Base-by-base conservation (phyloP, 768 basidiomycete species). In the Boletus speciosus region DNA sequence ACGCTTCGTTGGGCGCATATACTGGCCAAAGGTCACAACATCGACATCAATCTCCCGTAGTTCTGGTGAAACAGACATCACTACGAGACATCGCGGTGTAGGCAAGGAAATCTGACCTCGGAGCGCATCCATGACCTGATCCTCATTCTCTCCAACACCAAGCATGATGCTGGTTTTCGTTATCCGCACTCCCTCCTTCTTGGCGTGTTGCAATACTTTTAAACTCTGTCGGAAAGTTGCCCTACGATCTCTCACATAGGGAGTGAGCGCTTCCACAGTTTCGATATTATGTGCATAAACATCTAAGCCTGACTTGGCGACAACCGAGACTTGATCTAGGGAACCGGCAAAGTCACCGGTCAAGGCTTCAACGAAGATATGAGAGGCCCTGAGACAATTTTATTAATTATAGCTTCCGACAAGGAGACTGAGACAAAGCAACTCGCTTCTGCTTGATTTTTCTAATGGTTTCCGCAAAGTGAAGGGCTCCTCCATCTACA, bases 141-240 rank as follows among this genome's bases (percentile, higher is more conserved):
- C 85, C 39, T 85, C 82, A 38, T 78, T 82, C 76, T 99, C 97
- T 9, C 97, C 97, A 1, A 98, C 86, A 54, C 97, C 97, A 43
- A 99, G 83, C 97, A 99, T 99, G 55, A 99, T 87, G 66, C 95
- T 98, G 9, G 94, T 98, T 77, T 99, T 99, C 9, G 97, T 98
- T 52, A 99, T 80, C 44, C 83, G 81, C 3, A 90, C 92, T 7
- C 89, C 92, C 55, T 85, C 79, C 55, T 81, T 81, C 75, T 96
- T 95, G 12, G 93, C 93, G 48, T 85, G 85, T 66, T 88, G 78
- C 2, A 96, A 77, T 3, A 95, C 92, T 59, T 77, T 77, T 50
- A 96, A 73, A 69, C 86, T 94, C 72, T 88, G 90, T 41, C 88
- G 76, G 75, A 95, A 96, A 15, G 85, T 91, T 16, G 97, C 97